Conservation (phyloP, 306 rosid genomes). For the Vigna hirtella region DNA sequence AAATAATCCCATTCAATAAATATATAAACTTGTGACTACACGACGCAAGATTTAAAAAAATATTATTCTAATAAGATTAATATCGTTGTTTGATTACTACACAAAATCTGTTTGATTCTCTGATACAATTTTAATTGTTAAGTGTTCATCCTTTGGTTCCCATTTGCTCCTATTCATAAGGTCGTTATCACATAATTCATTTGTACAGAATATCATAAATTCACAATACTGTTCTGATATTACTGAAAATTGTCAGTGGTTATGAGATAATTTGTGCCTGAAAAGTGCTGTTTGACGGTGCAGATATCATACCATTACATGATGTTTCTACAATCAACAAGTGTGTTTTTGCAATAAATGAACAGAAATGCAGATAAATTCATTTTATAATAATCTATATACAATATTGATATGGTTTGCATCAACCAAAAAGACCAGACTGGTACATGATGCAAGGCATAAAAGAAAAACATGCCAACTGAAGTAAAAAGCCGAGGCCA, state of each 20-base stretch:
- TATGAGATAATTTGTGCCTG: background rate
- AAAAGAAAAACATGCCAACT: background rate
- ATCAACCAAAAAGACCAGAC: slow-evolving; percentile 29
- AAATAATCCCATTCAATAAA: no score
- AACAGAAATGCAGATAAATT: background rate
- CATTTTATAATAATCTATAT: slow-evolving; percentile 24
- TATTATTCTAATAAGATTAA: no score
- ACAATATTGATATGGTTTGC: slow-evolving; percentile 35
- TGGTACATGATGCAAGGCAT: slow-evolving; percentile 37
- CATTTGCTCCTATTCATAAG: no score
- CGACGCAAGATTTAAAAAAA: no score
- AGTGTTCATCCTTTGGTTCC: no score
- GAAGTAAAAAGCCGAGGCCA: slow-evolving; percentile 42
- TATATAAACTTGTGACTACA: no score
- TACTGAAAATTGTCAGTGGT: background rate
- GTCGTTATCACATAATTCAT: no score
- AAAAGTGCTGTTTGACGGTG: background rate
- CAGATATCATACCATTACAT: background rate
- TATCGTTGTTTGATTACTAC: no score
- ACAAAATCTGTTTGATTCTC: no score
- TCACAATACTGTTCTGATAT: background rate
- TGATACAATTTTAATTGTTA: no score
- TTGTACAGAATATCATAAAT: background rate
- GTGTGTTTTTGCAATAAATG: background rate
- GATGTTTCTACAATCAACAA: background rate